Evolutionary conservation across 2,329 filamentous ascomycete species (phyloP).

Genomic region (Aspergillus hiratsukae): DNA sequence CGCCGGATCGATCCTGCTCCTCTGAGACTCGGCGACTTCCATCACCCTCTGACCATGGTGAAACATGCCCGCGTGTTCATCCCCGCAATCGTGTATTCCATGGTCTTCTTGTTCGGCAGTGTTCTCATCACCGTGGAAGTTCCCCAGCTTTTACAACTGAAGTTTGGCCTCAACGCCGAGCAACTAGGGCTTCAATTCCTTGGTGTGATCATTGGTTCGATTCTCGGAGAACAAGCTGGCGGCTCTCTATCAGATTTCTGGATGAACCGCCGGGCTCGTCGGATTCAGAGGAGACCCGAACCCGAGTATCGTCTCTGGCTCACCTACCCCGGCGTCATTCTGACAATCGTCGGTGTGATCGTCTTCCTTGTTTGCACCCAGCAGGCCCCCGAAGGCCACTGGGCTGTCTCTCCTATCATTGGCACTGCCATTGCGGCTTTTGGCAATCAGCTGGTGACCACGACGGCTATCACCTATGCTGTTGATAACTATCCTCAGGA

Average conservation of each 20-base stretch:
- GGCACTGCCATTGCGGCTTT: constrained; percentile 51
- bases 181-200: constrained; percentile 59
- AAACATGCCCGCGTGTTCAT: constrained; percentile 47
- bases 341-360: constrained; percentile 52
- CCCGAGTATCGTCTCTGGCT: constrained; percentile 58
- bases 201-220: constrained; percentile 54
- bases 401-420: constrained; percentile 55
- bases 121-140: constrained; percentile 57
- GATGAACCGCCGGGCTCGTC: constrained; percentile 45
- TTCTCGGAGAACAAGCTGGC: constrained; percentile 58
- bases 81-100: constrained; percentile 52
- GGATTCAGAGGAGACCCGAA: constrained; percentile 35
- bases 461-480: constrained; percentile 57
- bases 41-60: constrained; percentile 48
- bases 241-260: constrained; percentile 54
- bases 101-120: constrained; percentile 54
- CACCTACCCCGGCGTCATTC: constrained; percentile 50
- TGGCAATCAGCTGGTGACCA: constrained; percentile 61
- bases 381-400: constrained; percentile 40
- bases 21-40: constrained; percentile 47
- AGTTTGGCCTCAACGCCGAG: constrained; percentile 55
- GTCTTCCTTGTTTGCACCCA: constrained; percentile 55
- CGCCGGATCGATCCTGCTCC: constrained; percentile 52
- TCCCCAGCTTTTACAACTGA: constrained; percentile 53
- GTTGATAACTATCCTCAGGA: constrained; percentile 56